Evolutionary conservation across 805 yeast genomes (phyloP), one percentile per base, ranked within the genome.

Genomic region (Candida golubevii): DNA sequence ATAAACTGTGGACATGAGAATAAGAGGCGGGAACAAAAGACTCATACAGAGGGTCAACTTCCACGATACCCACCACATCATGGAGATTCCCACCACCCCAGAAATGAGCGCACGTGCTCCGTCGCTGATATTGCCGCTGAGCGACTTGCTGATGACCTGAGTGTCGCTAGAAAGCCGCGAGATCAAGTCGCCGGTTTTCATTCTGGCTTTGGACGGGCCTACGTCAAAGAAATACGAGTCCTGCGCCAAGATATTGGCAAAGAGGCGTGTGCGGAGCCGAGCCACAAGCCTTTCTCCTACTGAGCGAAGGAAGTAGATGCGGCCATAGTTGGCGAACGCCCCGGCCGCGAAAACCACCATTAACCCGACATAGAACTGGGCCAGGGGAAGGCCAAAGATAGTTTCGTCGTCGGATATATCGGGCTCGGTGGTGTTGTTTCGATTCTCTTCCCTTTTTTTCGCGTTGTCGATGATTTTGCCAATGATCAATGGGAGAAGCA

Each of bases 201-300:
- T 71, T 23, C 75, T 74, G 4, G 43, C 45, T 32, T 59, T 57
- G n/a, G 54, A 54, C 8, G 75, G 75, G 47, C 93, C 89, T 29
- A 81, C 80, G 58, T 91, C 98, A 66, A 90, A 81, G 57, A 91
- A 91, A 51, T 85, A 85, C 4, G 95, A 82, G 62, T 90, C 97
- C 60, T 90, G 97, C 38, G 80, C 80, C 44, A 91, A 72, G 12
- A 91, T 79, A 38, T 84, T 86, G 57, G 79, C 79, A 62, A 88
- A 79, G 32, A 91, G 79, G 44, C 87, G 74, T 8, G 91, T 75
- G 55, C 98, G 75, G 50, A 91, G 66, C 47, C 93, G 75, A 8
- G 96, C 91, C 48, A 90, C 95, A 32, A 91, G 70, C 49, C 86
- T 75, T 63, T 91, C 98, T 42, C 97, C 97, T 10, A 86, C 85